Percentiles rank a stretch among this genome's conserved stretches.
Evolutionary conservation across 2,329 filamentous ascomycete species (phyloP).

Genomic region (Verticillium alfalfae): DNA sequence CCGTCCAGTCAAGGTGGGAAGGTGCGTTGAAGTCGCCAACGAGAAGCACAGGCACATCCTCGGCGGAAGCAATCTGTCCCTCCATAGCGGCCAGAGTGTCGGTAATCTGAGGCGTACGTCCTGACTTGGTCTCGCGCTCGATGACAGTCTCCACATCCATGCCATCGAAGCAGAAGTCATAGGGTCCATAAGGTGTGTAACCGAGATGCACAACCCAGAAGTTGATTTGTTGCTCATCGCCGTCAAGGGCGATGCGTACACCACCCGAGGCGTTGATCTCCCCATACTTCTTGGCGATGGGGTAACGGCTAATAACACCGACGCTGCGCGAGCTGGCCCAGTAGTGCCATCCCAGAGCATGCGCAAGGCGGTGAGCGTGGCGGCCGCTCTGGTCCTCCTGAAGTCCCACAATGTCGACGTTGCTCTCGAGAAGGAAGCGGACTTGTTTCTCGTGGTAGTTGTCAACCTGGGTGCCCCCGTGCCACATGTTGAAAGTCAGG

Average conservation of each 20-base stretch:
- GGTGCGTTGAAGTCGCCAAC: constrained; percentile 37
- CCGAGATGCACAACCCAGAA: constrained; percentile 30
- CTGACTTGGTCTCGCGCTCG: constrained; percentile 25
- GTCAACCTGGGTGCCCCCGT: constrained; percentile 26
- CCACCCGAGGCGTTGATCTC: constrained; percentile 20
- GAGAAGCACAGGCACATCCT: constrained; percentile 27
- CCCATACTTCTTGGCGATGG: constrained; percentile 22
- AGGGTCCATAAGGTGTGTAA: constrained; percentile 33
- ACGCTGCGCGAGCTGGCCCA: constrained; percentile 24
- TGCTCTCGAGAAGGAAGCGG: constrained; percentile 21
- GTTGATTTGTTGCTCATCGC: constrained; percentile 21
- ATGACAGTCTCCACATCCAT: constrained; percentile 25
- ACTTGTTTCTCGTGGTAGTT: constrained; percentile 32
- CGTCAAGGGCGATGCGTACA: constrained; percentile 28
- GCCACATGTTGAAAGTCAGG: constrained; percentile 33
- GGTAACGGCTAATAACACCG: constrained; percentile 31
- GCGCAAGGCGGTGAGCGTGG: constrained; percentile 24
- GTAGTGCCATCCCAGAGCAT: constrained; percentile 31
- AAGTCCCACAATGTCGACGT: constrained; percentile 28
- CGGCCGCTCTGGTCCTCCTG: constrained; percentile 25
- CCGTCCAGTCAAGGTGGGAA: constrained; percentile 35
- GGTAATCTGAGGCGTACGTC: constrained; percentile 30
- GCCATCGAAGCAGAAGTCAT: constrained; percentile 34
- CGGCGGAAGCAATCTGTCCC: constrained; percentile 19
- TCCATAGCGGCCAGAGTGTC: constrained; percentile 26